Evolutionary conservation across 2,329 filamentous ascomycete genomes (phyloP).

Genomic region (Ophiostoma piceae): DNA sequence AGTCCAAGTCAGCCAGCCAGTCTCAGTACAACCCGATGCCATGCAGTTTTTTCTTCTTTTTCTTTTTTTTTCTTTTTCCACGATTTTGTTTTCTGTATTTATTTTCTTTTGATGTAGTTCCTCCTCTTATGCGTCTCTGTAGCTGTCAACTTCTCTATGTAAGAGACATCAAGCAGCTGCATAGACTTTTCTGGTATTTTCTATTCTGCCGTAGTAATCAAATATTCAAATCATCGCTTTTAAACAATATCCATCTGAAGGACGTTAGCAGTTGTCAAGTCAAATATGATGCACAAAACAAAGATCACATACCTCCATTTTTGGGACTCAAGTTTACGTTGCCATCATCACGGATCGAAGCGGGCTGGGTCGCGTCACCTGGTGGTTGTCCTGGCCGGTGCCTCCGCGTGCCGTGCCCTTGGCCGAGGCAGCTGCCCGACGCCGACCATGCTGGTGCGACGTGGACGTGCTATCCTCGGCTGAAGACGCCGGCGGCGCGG

Average conservation of each 20-base stretch:
- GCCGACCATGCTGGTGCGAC: constrained; percentile 33
- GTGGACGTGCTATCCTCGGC: constrained; percentile 26
- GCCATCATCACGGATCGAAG: constrained; percentile 63
- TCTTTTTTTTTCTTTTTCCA: background rate
- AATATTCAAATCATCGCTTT: constrained; percentile 8
- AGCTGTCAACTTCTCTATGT: background rate
- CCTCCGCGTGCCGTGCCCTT: constrained; percentile 41
- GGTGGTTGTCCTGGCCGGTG: constrained; percentile 41
- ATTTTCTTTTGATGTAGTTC: background rate
- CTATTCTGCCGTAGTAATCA: background rate
- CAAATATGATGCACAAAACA: too few species aligned
- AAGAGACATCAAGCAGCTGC: background rate
- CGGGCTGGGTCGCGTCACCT: constrained; percentile 59
- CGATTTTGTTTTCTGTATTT: background rate
- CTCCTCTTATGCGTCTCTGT: background rate
- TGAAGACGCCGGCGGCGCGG: constrained; percentile 18
- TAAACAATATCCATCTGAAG: background rate
- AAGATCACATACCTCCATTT: constrained; percentile 8
- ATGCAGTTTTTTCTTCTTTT: background rate
- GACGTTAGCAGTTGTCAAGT: background rate
- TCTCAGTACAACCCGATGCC: background rate
- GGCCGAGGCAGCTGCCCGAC: constrained; percentile 38
- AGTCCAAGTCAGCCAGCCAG: background rate
- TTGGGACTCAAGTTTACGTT: constrained; percentile 44
- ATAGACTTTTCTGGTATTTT: background rate